These are phyloP conservation scores for Ogataea dorogensis DNA, from an alignment of 805 yeast species.

Conservation along the genomic window DNA sequence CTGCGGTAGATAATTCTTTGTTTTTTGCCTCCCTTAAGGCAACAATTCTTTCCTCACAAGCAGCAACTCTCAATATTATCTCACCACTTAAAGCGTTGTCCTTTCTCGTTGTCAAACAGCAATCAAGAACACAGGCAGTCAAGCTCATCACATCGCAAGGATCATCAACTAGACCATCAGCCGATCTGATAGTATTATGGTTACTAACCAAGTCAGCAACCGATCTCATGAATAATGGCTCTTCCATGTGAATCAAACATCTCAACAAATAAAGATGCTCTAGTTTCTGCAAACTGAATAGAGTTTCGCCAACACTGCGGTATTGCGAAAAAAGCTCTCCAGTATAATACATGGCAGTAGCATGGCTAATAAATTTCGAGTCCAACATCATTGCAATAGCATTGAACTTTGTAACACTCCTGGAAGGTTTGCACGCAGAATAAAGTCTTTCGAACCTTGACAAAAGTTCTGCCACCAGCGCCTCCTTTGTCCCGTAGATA, in stretches of 20 bases:
- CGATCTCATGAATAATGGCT: too few species aligned
- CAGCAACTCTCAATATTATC: conserved; percentile 7
- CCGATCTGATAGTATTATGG: too few species aligned
- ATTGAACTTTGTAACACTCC: conserved; percentile 19
- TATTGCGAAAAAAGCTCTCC: conserved; percentile 15
- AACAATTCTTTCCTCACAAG: conserved; percentile 12
- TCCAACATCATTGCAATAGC: conserved; percentile 16
- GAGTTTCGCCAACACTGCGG: conserved; percentile 4
- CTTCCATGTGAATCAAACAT: conserved; percentile 18
- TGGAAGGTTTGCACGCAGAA: conserved; percentile 4
- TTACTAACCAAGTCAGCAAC: too few species aligned
- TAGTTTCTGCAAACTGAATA: conserved; percentile 7
- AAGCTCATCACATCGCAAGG: conserved; percentile 6
- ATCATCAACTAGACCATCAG: too few species aligned
- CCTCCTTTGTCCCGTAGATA: too few species aligned
- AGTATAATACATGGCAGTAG: conserved; percentile 4
- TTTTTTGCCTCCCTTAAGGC: conserved; percentile 12
- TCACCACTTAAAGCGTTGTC: conserved; percentile 10
- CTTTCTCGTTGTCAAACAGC: conserved; percentile 10
- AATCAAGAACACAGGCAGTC: conserved; percentile 8
- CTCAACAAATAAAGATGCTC: conserved; percentile 15
- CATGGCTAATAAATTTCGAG: conserved; percentile 9
- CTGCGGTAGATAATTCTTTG: conserved; percentile 5
- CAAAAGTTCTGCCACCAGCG: too few species aligned
- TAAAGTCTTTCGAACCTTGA: background rate